Base-by-base conservation (phyloP, 805 yeast species). In the Hemisphaericaspora nanyangensis region DNA sequence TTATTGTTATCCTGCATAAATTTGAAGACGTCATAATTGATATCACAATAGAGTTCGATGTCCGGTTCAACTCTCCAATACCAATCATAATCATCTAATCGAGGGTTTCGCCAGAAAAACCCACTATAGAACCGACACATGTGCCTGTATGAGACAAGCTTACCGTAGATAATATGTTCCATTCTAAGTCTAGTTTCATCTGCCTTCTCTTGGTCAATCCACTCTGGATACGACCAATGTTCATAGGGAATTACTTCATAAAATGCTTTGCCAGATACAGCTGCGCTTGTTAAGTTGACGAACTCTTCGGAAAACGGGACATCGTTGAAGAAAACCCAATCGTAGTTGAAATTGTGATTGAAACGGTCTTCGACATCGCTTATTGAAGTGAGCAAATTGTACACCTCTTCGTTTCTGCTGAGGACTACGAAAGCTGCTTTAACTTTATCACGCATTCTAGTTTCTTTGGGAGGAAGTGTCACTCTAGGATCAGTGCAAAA, bases 1-100 rank as follows among this genome's bases (percentile, higher is more conserved):
- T 89, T 89, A 43, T 76, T 67, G 51, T 85, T 79, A 41, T 79
- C 80, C 49, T 87, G 73, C 84, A 91, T 75, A 46, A 82, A 75
- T 52, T 77, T 74, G 68, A 91, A 91, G 11, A 96, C 90, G 60
- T 91, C 99, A 61, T 80, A 83, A 54, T 82, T 79, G 43, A 89
- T 68, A 61, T 89, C 95, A 71, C 96, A 88, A 63, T 70, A 82
- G 51, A 88, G 76, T 60, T 77, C 76, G 58, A 85, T 76, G 57
- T 80, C 85, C 15, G 96, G 96, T 63, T 89, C 96, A 39, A 89
- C 95, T 65, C 96, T 79, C 96, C 96, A 89, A 71, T 89, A 89
- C 74, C 82, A 89, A 45, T 85, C 88, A 60, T 80, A 88, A n/a
- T 85, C 82, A 39, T 69, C 70, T 72, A 89, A 59, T 42, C 84